These are phyloP conservation scores for Naganishia sp. DNA, from an alignment of 1,284 basidiomycete genomes.

Conservation along the genomic window DNA sequence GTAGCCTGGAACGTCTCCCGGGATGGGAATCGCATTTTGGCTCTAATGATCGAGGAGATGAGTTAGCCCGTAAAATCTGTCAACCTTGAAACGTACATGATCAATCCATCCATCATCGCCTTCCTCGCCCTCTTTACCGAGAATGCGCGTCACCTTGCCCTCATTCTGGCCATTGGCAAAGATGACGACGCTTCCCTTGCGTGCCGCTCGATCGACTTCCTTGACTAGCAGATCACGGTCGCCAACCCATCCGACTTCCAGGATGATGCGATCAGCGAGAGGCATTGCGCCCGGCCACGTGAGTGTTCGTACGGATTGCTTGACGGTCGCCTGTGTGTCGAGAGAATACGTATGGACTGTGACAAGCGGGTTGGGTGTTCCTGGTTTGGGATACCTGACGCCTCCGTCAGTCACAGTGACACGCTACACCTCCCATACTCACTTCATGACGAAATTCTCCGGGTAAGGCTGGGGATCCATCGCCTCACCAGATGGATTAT, in stretches of 20 bases:
- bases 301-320: slow-evolving; percentile 55
- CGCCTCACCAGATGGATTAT: slow-evolving; percentile 75
- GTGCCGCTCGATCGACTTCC: slow-evolving; percentile 80
- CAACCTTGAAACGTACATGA: slow-evolving; percentile 44
- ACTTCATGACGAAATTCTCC: slow-evolving; percentile 74
- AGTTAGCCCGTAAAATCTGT: background rate
- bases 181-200: slow-evolving; percentile 72
- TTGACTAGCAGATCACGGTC: slow-evolving; percentile 75
- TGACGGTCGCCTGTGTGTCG: slow-evolving; percentile 36
- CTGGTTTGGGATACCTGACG: slow-evolving; percentile 63
- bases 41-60: slow-evolving; percentile 35
- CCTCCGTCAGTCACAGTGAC: background rate
- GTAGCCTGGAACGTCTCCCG: slow-evolving; percentile 64
- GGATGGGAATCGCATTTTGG: slow-evolving; percentile 53
- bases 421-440: slow-evolving; percentile 24
- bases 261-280: slow-evolving; percentile 68
- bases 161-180: slow-evolving; percentile 60
- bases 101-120: slow-evolving; percentile 94
- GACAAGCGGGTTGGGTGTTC: slow-evolving; percentile 84
- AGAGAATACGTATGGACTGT: slow-evolving; percentile 81
- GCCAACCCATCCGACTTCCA: slow-evolving; percentile 83
- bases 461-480: slow-evolving; percentile 77
- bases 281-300: slow-evolving; percentile 66
- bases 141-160: slow-evolving; percentile 68
- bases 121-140: slow-evolving; percentile 78